phyloP scores from a whole-genome alignment of 2,329 filamentous ascomycete species.

The Colletotrichum magnum region DNA sequence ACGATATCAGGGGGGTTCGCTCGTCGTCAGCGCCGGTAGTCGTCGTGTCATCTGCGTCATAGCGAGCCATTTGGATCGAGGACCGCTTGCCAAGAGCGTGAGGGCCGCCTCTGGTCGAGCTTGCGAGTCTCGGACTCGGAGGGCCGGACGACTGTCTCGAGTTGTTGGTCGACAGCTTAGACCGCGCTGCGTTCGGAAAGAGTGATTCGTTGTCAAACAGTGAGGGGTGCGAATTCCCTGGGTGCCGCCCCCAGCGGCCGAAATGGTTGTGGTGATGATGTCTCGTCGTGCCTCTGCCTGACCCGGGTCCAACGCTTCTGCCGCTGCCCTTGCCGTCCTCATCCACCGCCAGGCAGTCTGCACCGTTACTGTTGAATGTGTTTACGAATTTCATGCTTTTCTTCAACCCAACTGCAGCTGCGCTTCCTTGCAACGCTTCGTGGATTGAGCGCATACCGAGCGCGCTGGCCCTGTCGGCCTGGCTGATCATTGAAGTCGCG shows the following conservation, averaged over 20 bases:
- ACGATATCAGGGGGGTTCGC: constrained; percentile 81
- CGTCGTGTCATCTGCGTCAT: constrained; percentile 75
- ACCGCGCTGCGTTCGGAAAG: constrained; percentile 76
- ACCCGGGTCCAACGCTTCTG: constrained; percentile 71
- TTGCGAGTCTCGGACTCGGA: constrained; percentile 72
- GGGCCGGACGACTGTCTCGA: constrained; percentile 77
- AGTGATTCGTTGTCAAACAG: constrained; percentile 84
- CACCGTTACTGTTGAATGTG: constrained; percentile 75
- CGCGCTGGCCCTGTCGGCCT: constrained; percentile 69
- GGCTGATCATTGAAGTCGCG: constrained; percentile 85
- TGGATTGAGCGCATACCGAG: constrained; percentile 73
- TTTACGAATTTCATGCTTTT: constrained; percentile 98
- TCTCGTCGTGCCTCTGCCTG: constrained; percentile 75
- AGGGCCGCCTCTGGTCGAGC: constrained; percentile 45
- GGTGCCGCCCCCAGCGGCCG: constrained; percentile 81
- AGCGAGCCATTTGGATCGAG: constrained; percentile 73
- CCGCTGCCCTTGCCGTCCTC: constrained; percentile 76
- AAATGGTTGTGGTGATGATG: constrained; percentile 80
- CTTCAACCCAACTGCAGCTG: constrained; percentile 73
- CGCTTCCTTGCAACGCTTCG: constrained; percentile 49
- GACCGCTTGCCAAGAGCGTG: constrained; percentile 59
- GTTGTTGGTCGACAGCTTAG: constrained; percentile 71
- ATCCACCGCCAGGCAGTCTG: constrained; percentile 70
- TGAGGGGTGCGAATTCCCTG: constrained; percentile 76
- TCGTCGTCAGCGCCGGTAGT: constrained; percentile 86